A percentile compares a stretch with the other conserved stretches of the same genome.
Evolutionary conservation across 2,329 filamentous ascomycete genomes (phyloP).

Genomic region (Pleomassaria siparia): DNA sequence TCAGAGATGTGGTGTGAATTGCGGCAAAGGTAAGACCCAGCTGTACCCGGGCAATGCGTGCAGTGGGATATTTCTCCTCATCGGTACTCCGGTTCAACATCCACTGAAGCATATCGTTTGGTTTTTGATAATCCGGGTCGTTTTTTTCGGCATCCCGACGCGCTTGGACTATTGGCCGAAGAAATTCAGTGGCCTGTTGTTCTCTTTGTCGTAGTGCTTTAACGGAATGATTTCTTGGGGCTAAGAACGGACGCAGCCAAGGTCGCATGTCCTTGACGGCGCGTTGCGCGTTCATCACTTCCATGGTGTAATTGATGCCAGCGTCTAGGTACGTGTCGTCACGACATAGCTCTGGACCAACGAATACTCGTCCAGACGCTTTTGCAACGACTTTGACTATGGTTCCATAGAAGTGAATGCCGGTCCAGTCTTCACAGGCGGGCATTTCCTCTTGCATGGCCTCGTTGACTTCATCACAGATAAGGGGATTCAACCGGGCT

Average conservation of each 20-base stretch:
- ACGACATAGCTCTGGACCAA: constrained; percentile 33
- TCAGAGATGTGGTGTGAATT: constrained; percentile 24
- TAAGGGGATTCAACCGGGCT: constrained; percentile 33
- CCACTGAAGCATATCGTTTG: constrained; percentile 44
- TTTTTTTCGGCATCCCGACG: constrained; percentile 24
- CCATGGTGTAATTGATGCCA: constrained; percentile 33
- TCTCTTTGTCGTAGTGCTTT: constrained; percentile 21
- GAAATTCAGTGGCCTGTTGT: constrained; percentile 10
- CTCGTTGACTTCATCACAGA: constrained; percentile 34
- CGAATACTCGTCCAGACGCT: constrained; percentile 37
- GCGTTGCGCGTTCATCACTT: constrained; percentile 29
- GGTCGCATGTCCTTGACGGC: constrained; percentile 31
- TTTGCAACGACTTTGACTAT: constrained; percentile 37
- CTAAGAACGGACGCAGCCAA: constrained; percentile 27
- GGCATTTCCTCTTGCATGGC: constrained; percentile 29
- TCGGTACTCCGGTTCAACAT: constrained; percentile 28
- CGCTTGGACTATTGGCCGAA: constrained; percentile 29
- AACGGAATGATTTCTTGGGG: constrained; percentile 27
- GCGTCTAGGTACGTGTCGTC: constrained; percentile 33
- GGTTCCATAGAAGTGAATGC: constrained; percentile 27
- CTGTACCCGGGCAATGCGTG: constrained; percentile 11
- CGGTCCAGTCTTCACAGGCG: constrained; percentile 35
- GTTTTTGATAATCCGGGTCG: constrained; percentile 33
- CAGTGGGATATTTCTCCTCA: constrained; percentile 4
- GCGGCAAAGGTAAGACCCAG: constrained; percentile 20